Evolutionary conservation across 495 filamentous ascomycete genomes (phyloP).

Genomic region (Penicillium samsonianum): DNA sequence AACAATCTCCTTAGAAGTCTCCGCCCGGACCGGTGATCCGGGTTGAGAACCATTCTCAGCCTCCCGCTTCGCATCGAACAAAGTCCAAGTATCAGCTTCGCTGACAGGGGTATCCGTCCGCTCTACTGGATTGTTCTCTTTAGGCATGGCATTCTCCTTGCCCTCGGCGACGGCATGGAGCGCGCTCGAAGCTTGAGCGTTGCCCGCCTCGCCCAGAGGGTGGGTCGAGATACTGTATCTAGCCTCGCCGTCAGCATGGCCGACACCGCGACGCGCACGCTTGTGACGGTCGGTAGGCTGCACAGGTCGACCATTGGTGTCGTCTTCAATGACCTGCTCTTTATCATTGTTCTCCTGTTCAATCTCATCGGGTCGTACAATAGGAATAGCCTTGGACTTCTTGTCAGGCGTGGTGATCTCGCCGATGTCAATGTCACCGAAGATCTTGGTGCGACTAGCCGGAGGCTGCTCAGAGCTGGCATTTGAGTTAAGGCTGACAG

Average conservation of each 20-base stretch:
- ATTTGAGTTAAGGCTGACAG: conserved; percentile 31
- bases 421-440: conserved; percentile 69
- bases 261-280: conserved; percentile 61
- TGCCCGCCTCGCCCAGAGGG: conserved; percentile 44
- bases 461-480: conserved; percentile 28
- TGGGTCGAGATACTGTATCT: conserved; percentile 65
- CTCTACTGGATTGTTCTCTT: conserved; percentile 31
- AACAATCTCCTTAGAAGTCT: conserved; percentile 20
- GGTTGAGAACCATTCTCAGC: conserved; percentile 40
- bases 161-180: conserved; percentile 40
- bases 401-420: conserved; percentile 64
- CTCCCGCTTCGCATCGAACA: conserved; percentile 46
- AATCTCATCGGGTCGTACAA: conserved; percentile 64
- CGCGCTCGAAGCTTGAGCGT: conserved; percentile 33
- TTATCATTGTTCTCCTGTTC: conserved; percentile 48
- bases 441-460: conserved; percentile 58
- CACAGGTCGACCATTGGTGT: conserved; percentile 31
- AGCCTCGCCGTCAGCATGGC: conserved; percentile 67
- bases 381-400: conserved; percentile 80
- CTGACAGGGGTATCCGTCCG: conserved; percentile 39
- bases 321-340: conserved; percentile 43
- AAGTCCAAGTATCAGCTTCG: conserved; percentile 45
- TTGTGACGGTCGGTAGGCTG: conserved; percentile 67
- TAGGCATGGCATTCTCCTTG: conserved; percentile 48
- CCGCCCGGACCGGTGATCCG: conserved; percentile 29